These are phyloP conservation scores for Capsella rubella DNA, from an alignment of 441 rosid genomes.

Conservation along the genomic window DNA sequence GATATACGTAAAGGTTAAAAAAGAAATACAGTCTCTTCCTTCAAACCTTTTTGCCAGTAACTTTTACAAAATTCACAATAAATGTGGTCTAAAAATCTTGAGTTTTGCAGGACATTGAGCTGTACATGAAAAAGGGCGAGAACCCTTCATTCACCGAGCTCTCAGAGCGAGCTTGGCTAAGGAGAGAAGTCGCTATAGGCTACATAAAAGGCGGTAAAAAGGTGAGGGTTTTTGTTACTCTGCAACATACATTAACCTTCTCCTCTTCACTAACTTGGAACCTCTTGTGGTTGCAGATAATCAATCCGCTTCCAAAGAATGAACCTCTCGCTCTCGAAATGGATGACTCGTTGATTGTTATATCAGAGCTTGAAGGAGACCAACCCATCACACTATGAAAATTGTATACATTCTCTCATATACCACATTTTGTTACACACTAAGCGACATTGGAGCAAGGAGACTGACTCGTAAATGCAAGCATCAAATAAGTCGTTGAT, in stretches of 20 bases:
- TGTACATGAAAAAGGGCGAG: slow-evolving; percentile 88
- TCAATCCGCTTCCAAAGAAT: slow-evolving; percentile 78
- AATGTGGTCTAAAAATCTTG: slow-evolving; percentile 14
- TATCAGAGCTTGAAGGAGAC: slow-evolving; percentile 84
- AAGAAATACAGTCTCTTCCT: neutral
- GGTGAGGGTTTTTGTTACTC: slow-evolving; percentile 47
- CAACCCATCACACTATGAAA: slow-evolving; percentile 34
- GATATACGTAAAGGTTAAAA: slow-evolving; percentile 83
- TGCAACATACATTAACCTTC: neutral
- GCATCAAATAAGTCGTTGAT: slow-evolving; percentile 14
- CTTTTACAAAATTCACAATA: neutral
- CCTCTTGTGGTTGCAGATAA: slow-evolving; percentile 59
- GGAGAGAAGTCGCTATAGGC: slow-evolving; percentile 92
- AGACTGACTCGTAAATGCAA: slow-evolving; percentile 9
- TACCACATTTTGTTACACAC: slow-evolving; percentile 16
- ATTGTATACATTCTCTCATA: slow-evolving; percentile 2
- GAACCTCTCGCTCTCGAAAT: slow-evolving; percentile 63
- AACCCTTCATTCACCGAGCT: slow-evolving; percentile 85
- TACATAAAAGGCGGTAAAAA: slow-evolving; percentile 74
- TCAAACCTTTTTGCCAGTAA: neutral
- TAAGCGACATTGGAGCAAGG: slow-evolving; percentile 5
- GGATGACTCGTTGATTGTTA: slow-evolving; percentile 81
- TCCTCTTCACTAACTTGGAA: neutral
- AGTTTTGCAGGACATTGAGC: slow-evolving; percentile 66
- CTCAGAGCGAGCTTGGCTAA: slow-evolving; percentile 78